Evolutionary conservation across 2,329 filamentous ascomycete genomes (phyloP), one percentile per base, ranked within the genome.

Genomic region (Aspergillus intermedius): DNA sequence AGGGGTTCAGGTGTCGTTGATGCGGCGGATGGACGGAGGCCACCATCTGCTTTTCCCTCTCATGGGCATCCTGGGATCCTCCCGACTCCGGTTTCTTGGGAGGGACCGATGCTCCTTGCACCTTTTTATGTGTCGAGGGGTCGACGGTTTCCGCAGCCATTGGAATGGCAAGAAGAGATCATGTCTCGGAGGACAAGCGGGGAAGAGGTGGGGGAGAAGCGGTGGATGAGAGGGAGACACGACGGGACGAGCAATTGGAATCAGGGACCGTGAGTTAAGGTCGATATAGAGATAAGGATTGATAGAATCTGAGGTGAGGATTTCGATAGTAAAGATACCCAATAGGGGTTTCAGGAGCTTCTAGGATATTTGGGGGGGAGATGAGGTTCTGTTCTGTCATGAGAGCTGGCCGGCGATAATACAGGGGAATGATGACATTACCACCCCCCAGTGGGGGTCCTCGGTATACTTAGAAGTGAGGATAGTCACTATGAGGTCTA

Each of bases 141-240:
- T 69, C 57, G 59, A 70, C 58, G 54, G 60, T 65, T 64, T 63
- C 66, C 50, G 67, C 67, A 60, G 68, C 66, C 69, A 71, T 71
- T 60, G 55, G 55, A 60, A 63, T 57, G 56, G 53, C 60, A 51
- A 58, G 37, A 5, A 40, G 51, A 55, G 58, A 57, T 59, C 64
- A 67, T 68, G 52, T 65, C 64, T 64, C 60, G 47, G 53, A 49
- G 46, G 43, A 49, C 37, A 35, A 54, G 52, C 49, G 43, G 47
- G 47, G 43, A 44, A 44, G 21, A 48, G 28, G 48, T 45, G 30
- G 40, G 45, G 42, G 41, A n/a, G 35, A 17, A 28, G 37, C 37
- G 37, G 37, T 40, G 37, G 37, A 43, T 19, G 6, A 19, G 21
- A 15, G 44, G 48, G 54, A 54, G 49, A 53, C 53, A 53, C 42